Conservation (phyloP, 768 basidiomycete genomes). For the Dendrothele bispora region DNA sequence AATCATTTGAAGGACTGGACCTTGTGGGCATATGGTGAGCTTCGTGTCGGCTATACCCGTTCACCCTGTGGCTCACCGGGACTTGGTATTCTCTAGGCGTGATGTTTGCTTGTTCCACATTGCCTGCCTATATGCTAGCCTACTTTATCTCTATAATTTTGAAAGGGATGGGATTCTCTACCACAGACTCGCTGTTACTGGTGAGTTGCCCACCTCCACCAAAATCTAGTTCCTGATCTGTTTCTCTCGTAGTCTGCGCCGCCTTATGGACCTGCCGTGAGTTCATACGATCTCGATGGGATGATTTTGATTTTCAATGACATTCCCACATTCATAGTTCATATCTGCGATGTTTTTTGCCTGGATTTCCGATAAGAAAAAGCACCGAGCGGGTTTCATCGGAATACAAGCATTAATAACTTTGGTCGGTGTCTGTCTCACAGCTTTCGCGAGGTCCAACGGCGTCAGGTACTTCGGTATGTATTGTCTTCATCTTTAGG, state of each 20-base stretch:
- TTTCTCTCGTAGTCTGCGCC: constrained; percentile 38
- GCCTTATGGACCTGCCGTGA: constrained; percentile 43
- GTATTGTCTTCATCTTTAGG: too few relatives aligned
- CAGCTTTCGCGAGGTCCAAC: constrained; percentile 36
- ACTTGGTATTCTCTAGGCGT: too few relatives aligned
- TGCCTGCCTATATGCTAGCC: constrained; percentile 44
- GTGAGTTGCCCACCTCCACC: constrained; percentile 21
- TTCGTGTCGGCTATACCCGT: too few relatives aligned
- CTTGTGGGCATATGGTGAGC: constrained; percentile 44
- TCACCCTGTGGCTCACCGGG: too few relatives aligned
- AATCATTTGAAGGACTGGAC: constrained; percentile 44
- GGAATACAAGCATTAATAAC: constrained; percentile 36
- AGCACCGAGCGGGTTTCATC: constrained; percentile 42
- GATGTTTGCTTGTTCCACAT: constrained; percentile 44
- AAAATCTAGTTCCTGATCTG: constrained; percentile 4
- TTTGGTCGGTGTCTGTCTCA: constrained; percentile 35
- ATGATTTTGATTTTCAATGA: background rate
- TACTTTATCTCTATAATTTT: constrained; percentile 50
- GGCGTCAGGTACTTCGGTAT: background rate
- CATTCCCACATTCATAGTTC: too few relatives aligned
- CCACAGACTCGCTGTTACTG: constrained; percentile 42
- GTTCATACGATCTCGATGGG: constrained; percentile 13
- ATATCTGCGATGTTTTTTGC: constrained; percentile 41
- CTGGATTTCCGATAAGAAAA: constrained; percentile 42
- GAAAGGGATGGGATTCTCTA: constrained; percentile 43